Conservation (phyloP, 1,284 basidiomycete genomes). For the Cutaneotrichosporon curvatum region DNA sequence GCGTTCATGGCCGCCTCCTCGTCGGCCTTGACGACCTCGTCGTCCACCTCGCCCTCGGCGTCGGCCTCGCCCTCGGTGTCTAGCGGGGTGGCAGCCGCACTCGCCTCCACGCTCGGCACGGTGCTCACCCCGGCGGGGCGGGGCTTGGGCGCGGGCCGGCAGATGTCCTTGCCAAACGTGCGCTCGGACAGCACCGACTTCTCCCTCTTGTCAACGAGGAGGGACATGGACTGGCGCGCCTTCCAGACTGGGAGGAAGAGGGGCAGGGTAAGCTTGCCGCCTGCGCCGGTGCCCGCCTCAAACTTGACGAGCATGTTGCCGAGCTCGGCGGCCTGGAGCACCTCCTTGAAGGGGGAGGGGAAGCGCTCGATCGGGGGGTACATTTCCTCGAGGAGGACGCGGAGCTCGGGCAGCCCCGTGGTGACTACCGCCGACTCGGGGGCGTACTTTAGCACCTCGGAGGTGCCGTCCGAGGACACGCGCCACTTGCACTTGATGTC, state of each 20-base stretch:
- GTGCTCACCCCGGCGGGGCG: background rate
- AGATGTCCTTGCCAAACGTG: conserved; percentile 41
- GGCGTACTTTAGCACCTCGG: conserved; percentile 73
- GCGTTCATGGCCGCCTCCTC: conserved; percentile 26
- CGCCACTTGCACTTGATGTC: conserved; percentile 53
- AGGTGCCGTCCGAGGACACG: conserved; percentile 76
- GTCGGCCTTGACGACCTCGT: conserved; percentile 3
- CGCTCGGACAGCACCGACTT: conserved; percentile 54
- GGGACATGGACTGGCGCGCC: conserved; percentile 69
- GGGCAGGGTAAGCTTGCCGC: conserved; percentile 61
- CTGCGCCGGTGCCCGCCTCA: conserved; percentile 51
- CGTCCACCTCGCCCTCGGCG: conserved; percentile 7
- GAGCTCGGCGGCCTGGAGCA: conserved; percentile 29
- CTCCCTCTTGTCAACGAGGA: conserved; percentile 91
- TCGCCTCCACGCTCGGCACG: conserved; percentile 3
- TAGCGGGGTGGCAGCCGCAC: background rate
- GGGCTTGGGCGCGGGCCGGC: conserved; percentile 25
- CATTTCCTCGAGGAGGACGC: conserved; percentile 61
- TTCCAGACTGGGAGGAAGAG: conserved; percentile 84
- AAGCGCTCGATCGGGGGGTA: conserved; percentile 69
- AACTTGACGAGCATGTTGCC: conserved; percentile 72
- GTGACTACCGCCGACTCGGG: conserved; percentile 58
- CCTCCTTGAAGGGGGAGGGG: conserved; percentile 51
- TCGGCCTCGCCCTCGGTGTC: background rate
- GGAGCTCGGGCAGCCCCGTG: conserved; percentile 58